phyloP scores from a whole-genome alignment of 1,284 basidiomycete species.

The Chalciporus piperatoides region DNA sequence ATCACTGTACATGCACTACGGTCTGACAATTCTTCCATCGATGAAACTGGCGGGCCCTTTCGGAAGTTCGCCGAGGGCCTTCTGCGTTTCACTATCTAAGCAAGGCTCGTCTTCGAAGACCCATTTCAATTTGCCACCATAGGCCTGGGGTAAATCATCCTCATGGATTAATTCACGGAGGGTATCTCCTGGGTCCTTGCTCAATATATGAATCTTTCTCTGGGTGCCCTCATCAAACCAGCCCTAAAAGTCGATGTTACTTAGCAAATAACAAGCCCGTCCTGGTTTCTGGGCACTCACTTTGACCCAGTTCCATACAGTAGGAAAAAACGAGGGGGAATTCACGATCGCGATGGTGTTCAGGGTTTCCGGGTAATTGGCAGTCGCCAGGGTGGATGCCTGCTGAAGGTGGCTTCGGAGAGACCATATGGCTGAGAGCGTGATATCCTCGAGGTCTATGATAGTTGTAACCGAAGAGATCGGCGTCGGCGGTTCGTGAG shows the following conservation, averaged over 20 bases:
- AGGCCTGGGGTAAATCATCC: slow-evolving; percentile 56
- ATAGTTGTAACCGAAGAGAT: slow-evolving; percentile 67
- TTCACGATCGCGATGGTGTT: slow-evolving; percentile 66
- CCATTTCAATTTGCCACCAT: slow-evolving; percentile 71
- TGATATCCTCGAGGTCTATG: slow-evolving; percentile 64
- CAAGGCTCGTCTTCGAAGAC: slow-evolving; percentile 57
- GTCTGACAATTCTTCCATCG: slow-evolving; percentile 37
- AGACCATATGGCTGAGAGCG: slow-evolving; percentile 62
- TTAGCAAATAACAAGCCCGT: neutral
- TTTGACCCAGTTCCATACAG: slow-evolving; percentile 77
- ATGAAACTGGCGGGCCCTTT: slow-evolving; percentile 51
- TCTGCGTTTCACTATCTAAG: slow-evolving; percentile 47
- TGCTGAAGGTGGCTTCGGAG: slow-evolving; percentile 69
- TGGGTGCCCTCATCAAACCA: slow-evolving; percentile 78
- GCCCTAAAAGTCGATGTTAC: slow-evolving; percentile 35
- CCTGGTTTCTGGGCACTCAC: slow-evolving; percentile 31
- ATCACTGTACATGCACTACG: slow-evolving; percentile 1
- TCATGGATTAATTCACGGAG: slow-evolving; percentile 53
- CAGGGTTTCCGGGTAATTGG: slow-evolving; percentile 76
- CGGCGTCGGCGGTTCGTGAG: slow-evolving; percentile 52
- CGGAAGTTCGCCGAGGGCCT: slow-evolving; percentile 44
- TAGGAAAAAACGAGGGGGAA: slow-evolving; percentile 72
- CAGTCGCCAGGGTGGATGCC: slow-evolving; percentile 67
- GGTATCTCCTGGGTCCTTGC: slow-evolving; percentile 48
- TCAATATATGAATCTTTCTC: slow-evolving; percentile 66